Base-by-base conservation (phyloP, 345 rosid species). In the Alliaria petiolata region DNA sequence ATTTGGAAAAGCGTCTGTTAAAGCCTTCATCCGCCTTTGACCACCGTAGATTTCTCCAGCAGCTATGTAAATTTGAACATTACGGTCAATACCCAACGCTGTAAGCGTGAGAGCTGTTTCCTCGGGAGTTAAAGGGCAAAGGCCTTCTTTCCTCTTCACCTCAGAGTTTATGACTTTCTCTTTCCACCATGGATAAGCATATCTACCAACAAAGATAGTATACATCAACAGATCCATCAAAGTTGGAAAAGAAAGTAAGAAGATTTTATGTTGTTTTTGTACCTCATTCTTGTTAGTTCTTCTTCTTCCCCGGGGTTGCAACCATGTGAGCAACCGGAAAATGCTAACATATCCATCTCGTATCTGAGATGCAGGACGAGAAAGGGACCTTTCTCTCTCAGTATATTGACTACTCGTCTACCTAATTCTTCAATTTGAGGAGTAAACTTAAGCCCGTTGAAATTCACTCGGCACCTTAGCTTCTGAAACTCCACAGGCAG, bases 291-390 rank as follows among this genome's bases (percentile, higher is more conserved):
- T 54, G 90, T 88, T 63, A 95, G 82, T 65, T 91, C 90, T 39
- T 91, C 91, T n/a, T 80, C 89, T 75, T 95, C 99, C 49, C 83
- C 88, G 20, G 22, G 60, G 69, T 79, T 87, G 81, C 99, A 95
- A 65, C 96, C 96, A 72, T 82, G 95, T 44, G 97, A 86, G 80
- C 99, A 95, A 45, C 97, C 99, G 0, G 99, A 95, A 74, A 95
- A 95, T 2, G 99, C 91, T 73, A 95, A 62, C 99, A 95, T 95
- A 79, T 95, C 99, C 97, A 91, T 95, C 80, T 95, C 99, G 33
- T 91, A 95, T 66, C 99, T 84, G 13, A 95, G 96, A 83, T 95
- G 99, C 39, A 95, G 92, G 52, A 90, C 98, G 38, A 90, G 74
- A 69, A 87, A 93, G 33, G 93, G 96, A 31, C 97, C 97, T 60